Conservation (phyloP, 495 filamentous ascomycete species). For the Trichoderma asperelloides region DNA sequence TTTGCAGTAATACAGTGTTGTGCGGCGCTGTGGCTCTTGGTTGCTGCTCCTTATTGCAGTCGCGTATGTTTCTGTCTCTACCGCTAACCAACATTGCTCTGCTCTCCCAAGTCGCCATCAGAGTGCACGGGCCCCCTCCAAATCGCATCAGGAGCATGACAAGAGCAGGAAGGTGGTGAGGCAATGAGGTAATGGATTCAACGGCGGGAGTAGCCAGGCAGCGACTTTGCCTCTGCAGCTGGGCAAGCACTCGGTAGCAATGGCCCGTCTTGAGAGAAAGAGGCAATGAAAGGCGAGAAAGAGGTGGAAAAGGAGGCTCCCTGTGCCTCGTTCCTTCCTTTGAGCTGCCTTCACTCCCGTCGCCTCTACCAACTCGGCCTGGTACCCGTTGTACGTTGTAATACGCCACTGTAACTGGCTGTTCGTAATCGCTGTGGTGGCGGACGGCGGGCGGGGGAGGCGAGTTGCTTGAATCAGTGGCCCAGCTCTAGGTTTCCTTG, state of each 20-base stretch:
- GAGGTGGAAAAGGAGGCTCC: too few species aligned
- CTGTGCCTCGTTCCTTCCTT: too few species aligned
- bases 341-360: too few species aligned
- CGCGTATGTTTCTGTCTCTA: too few species aligned
- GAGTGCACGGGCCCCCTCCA: neutral
- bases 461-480: neutral
- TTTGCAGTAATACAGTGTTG: too few species aligned
- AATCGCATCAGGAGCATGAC: neutral
- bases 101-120: neutral
- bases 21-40: neutral
- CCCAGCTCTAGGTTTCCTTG: neutral
- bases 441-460: neutral
- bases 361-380: too few species aligned
- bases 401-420: too few species aligned
- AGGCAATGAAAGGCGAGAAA: neutral
- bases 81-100: too few species aligned
- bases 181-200: neutral
- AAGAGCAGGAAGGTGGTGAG: neutral
- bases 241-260: neutral
- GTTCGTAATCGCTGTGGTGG: neutral
- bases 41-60: neutral
- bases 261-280: neutral
- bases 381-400: too few species aligned
- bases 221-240: neutral
- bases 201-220: neutral